These are phyloP conservation scores for Didymella keratinophila DNA, from an alignment of 2,329 filamentous ascomycete species.

Conservation along the genomic window DNA sequence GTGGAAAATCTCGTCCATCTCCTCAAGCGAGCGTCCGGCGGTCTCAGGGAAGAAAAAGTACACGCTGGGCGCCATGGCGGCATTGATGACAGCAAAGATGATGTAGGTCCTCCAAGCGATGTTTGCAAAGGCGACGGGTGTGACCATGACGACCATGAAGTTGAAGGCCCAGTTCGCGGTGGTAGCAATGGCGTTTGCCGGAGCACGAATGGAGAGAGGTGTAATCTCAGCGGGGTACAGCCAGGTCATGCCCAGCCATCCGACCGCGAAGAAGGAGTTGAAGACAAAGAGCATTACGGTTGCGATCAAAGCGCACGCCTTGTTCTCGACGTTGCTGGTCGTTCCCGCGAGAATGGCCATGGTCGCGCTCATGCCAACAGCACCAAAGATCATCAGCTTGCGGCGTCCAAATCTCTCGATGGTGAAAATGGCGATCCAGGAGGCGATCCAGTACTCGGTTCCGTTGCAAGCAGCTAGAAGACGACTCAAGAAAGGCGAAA, in stretches of 20 bases:
- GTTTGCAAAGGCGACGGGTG: conserved; percentile 65
- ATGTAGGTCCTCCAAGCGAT: conserved; percentile 65
- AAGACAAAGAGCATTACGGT: conserved; percentile 91
- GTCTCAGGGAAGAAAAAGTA: conserved; percentile 71
- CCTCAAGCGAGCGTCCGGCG: conserved; percentile 55
- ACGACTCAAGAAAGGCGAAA: conserved; percentile 46
- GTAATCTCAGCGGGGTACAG: conserved; percentile 76
- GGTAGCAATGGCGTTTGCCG: conserved; percentile 86
- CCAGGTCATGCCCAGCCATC: conserved; percentile 77
- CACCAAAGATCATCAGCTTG: conserved; percentile 51
- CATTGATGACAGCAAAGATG: conserved; percentile 65
- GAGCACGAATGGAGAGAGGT: conserved; percentile 85
- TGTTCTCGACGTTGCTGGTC: conserved; percentile 38
- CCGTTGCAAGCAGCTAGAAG: conserved; percentile 52
- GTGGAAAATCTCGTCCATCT: conserved; percentile 68
- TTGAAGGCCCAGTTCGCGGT: conserved; percentile 64
- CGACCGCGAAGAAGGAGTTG: conserved; percentile 90
- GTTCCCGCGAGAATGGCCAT: conserved; percentile 49
- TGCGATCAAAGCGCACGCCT: conserved; percentile 48
- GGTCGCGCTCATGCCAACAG: conserved; percentile 45
- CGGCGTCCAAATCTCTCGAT: conserved; percentile 51
- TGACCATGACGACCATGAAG: conserved; percentile 73
- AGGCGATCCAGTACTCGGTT: conserved; percentile 53
- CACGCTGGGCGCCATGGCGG: conserved; percentile 62
- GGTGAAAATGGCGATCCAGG: conserved; percentile 54